Base-by-base conservation (phyloP, 805 yeast species). In the Candida adriatica region DNA sequence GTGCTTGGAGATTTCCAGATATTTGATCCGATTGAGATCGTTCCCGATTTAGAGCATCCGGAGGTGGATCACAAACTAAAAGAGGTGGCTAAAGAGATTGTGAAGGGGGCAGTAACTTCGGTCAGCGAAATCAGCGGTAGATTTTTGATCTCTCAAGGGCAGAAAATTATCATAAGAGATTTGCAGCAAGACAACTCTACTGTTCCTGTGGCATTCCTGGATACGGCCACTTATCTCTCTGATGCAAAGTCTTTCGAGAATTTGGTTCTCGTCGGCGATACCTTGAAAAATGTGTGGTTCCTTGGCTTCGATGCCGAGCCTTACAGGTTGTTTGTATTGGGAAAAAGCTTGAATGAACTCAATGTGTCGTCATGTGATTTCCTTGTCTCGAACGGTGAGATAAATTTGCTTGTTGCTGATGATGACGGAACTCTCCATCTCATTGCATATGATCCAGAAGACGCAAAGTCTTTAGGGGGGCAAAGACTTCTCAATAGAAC, bases 291-390 rank as follows among this genome's bases (percentile, higher is more conserved):
- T 43, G 65, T 85, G 4, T 76, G 87, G 64, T 64, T 92, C 35
- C 76, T 79, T 18, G 96, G 96, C 1, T 88, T 87, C 58, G 95
- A 87, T 54, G 90, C 94, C 3, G 96, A 90, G 48, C 99, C 99
- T 1, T 88, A 84, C 53, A 63, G 96, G 42, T 76, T 90, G 78
- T 64, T 86, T 13, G 56, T 70, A 35, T 55, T 92, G 31, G 88
- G 94, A 7, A 83, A 80, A 50, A 95, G 88, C 52, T 64, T 72
- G 14, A 66, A 72, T 16, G 56, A 68, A 13, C 61, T 81, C 26
- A 81, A 77, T 46, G 79, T 82, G 1, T 64, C 69, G 26, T 67
- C 79, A 37, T 74, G 82, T n/a, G 96, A 88, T 38, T 86, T 88
- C 49, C 56, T 84, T 16, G 73, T 76, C 11, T 69, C 75, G 35